Conservation (phyloP, 352 stramenopile genomes). For the Phytophthora niederhauseri region DNA sequence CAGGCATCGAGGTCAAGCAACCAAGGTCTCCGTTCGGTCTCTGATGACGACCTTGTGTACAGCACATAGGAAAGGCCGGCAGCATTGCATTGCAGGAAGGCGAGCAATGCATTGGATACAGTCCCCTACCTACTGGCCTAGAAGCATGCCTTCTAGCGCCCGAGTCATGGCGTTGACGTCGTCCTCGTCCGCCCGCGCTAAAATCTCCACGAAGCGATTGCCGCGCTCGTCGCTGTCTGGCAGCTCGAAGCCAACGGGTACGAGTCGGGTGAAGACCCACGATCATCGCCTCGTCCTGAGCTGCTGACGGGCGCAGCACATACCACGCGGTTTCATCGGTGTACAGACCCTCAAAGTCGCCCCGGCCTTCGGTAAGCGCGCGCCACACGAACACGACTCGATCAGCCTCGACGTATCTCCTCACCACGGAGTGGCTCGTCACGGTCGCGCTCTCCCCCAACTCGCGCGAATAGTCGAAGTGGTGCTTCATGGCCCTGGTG, state of each 20-base stretch:
- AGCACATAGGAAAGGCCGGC: constrained; percentile 12
- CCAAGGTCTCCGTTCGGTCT: background rate
- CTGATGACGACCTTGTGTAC: constrained; percentile 14
- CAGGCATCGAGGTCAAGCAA: background rate
- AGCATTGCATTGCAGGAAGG: background rate
- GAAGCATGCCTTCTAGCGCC: background rate
- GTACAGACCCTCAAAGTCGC: constrained; percentile 33
- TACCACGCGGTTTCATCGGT: constrained; percentile 55
- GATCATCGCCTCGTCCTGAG: background rate
- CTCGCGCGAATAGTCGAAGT: background rate
- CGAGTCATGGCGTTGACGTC: constrained; percentile 3
- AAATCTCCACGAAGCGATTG: constrained; percentile 1
- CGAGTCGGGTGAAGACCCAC: background rate
- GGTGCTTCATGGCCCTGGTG: background rate
- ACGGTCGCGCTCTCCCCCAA: background rate
- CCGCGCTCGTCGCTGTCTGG: background rate
- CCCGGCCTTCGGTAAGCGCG: constrained; percentile 33
- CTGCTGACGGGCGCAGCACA: constrained; percentile 1
- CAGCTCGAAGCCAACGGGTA: constrained; percentile 8
- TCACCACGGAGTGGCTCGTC: constrained; percentile 29
- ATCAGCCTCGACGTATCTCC: constrained; percentile 36
- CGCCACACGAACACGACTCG: constrained; percentile 59
- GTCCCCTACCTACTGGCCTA: background rate
- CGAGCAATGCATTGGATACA: background rate
- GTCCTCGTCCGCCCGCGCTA: background rate